A percentile compares a stretch with the other conserved stretches of the same genome.
phyloP scores from a whole-genome alignment of 1,284 basidiomycete species.

The Rhodotorula sp. region DNA sequence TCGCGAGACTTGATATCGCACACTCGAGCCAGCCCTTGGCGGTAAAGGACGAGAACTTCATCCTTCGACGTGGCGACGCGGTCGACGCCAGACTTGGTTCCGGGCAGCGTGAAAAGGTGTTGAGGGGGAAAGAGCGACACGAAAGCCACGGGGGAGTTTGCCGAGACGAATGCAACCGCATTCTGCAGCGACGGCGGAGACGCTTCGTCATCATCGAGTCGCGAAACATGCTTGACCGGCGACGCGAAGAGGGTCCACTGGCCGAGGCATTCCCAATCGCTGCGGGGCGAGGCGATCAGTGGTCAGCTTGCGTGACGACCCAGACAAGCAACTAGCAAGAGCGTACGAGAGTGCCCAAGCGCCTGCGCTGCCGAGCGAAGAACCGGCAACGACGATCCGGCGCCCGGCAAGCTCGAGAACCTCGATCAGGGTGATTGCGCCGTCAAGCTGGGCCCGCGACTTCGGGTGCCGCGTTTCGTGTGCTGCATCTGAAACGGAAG shows the following conservation, averaged over 20 bases:
- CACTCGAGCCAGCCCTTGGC: conserved; percentile 70
- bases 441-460: not conserved
- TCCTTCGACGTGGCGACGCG: conserved; percentile 66
- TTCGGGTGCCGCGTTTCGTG: not conserved
- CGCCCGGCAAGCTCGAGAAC: conserved; percentile 13
- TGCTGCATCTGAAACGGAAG: too few relatives aligned
- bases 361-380: conserved; percentile 68
- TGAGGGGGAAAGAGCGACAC: conserved; percentile 25
- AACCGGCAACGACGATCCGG: conserved; percentile 62
- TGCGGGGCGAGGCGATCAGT: conserved; percentile 44
- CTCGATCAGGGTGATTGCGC: conserved; percentile 29
- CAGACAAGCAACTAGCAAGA: not conserved
- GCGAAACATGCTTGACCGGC: conserved; percentile 61
- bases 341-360: conserved; percentile 64
- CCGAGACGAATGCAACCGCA: conserved; percentile 26
- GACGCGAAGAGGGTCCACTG: conserved; percentile 68
- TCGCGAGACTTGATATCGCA: conserved; percentile 87
- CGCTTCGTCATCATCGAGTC: conserved; percentile 51
- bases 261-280: conserved; percentile 63
- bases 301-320: not conserved
- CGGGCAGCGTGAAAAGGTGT: conserved; percentile 66
- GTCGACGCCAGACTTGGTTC: conserved; percentile 64
- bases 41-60: conserved; percentile 74
- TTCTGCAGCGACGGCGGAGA: conserved; percentile 3
- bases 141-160: conserved; percentile 34